Base-by-base conservation (phyloP, 805 yeast species). In the Lipomyces japonicus region DNA sequence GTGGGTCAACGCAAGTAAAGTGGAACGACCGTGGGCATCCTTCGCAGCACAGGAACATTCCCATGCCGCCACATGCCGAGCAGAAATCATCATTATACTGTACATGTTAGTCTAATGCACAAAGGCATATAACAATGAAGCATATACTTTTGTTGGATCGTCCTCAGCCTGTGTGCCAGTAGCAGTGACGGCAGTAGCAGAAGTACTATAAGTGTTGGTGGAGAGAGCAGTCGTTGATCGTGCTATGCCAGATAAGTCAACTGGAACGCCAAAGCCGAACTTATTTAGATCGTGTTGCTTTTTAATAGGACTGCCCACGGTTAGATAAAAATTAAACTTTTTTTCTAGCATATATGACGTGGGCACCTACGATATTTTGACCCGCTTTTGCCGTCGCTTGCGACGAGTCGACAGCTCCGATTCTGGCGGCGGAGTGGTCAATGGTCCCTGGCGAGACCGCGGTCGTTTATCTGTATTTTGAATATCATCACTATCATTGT, bases 21-120 rank as follows among this genome's bases (percentile, higher is more conserved):
- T 91, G 98, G 68, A 91, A 93, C 1, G 96, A 86, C 61, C 76
- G 76, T 0, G 97, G 96, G 67, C 98, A 91, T 1, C 86, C 75
- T 61, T 91, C 98, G 69, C 98, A 91, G 68, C 97, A 93, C 22
- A 91, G 72, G 61, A 91, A 89, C 24, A 86, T 75, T 10, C 98
- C 98, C 0, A 89, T 73, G 24, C 88, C 86, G 1, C 95, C 90
- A 70, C 98, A 91, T 0, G 93, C 75, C n/a, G 86, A 73, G 63
- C 98, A 91, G 65, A 76, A 90, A 66, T 91, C 98, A 54, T 90
- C 95, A 65, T 91, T 93, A 51, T 65, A 53, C 38, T 47, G 32
- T 21, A 38, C 47, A 14, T 46, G 40, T 36, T 22, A 34, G 30
- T 28, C 18, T 36, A 36, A 28, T 41, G 38, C 36, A 37, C 37